These are phyloP conservation scores for Lepidium campestre DNA, from an alignment of 441 rosid genomes.

Conservation along the genomic window DNA sequence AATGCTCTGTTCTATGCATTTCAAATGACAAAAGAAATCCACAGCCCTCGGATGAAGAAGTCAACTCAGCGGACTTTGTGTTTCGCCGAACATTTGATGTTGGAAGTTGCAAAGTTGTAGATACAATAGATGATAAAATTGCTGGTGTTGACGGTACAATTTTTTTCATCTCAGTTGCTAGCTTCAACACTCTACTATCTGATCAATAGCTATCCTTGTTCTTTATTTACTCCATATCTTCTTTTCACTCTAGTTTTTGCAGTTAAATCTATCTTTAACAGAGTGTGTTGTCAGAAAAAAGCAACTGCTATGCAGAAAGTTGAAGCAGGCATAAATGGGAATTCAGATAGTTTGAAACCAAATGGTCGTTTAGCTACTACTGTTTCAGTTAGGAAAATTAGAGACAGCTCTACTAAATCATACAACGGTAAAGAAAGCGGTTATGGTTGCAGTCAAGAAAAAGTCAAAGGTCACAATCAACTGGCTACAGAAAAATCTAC, in stretches of 20 bases:
- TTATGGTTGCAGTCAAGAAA: neutral
- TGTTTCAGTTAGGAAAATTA: slow-evolving; percentile 20
- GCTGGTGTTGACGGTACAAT: slow-evolving; percentile 57
- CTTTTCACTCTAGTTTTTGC: slow-evolving; percentile 35
- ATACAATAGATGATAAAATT: slow-evolving; percentile 54
- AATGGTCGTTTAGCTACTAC: slow-evolving; percentile 19
- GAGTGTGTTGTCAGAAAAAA: slow-evolving; percentile 31
- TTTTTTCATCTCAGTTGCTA: slow-evolving; percentile 17
- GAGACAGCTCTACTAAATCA: slow-evolving; percentile 3
- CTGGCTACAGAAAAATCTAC: slow-evolving; percentile 14
- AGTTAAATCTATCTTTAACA: slow-evolving; percentile 63
- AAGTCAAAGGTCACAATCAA: slow-evolving; percentile 16
- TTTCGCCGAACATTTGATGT: slow-evolving; percentile 79
- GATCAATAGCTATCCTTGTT: slow-evolving; percentile 16
- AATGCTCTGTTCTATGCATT: slow-evolving; percentile 69
- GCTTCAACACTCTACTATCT: neutral
- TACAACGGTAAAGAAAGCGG: slow-evolving; percentile 9
- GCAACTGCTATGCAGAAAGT: slow-evolving; percentile 30
- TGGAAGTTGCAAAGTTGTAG: slow-evolving; percentile 27
- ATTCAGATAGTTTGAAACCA: slow-evolving; percentile 14
- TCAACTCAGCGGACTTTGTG: slow-evolving; percentile 51
- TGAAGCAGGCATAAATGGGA: neutral
- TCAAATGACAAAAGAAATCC: slow-evolving; percentile 69
- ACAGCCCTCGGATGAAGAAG: slow-evolving; percentile 49
- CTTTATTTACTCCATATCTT: slow-evolving; percentile 13